These are phyloP conservation scores for Echinosophora koreensis DNA, from an alignment of 306 rosid genomes.

Conservation along the genomic window DNA sequence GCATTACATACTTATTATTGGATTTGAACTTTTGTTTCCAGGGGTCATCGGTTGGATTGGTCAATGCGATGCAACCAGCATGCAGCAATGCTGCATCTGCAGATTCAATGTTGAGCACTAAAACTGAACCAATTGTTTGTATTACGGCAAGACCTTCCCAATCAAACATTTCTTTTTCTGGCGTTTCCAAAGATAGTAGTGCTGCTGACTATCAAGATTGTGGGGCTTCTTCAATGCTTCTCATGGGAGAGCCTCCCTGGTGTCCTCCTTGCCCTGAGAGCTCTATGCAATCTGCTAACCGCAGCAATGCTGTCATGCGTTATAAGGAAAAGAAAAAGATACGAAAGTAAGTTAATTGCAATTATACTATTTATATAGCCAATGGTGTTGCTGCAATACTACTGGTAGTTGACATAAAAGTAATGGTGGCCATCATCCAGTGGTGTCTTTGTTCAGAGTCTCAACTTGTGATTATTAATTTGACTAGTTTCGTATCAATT, in stretches of 20 bases:
- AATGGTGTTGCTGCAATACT: not conserved
- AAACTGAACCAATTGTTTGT: slow-evolving; percentile 82
- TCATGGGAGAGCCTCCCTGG: slow-evolving; percentile 96
- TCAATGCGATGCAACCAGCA: slow-evolving; percentile 64
- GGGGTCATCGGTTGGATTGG: slow-evolving; percentile 65
- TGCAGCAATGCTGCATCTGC: slow-evolving; percentile 85
- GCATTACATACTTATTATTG: slow-evolving; percentile 27
- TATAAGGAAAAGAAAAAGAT: slow-evolving; percentile 95
- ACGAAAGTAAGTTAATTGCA: slow-evolving; percentile 70
- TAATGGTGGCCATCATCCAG: not conserved
- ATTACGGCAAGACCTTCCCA: slow-evolving; percentile 63
- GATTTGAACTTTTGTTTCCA: slow-evolving; percentile 47
- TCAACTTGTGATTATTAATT: slow-evolving; percentile 12
- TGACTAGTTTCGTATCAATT: slow-evolving; percentile 20
- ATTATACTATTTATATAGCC: slow-evolving; percentile 15
- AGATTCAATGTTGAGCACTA: slow-evolving; percentile 77
- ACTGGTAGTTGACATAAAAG: not conserved
- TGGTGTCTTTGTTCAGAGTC: slow-evolving; percentile 32
- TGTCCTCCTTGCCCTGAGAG: slow-evolving; percentile 75
- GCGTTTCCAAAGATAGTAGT: slow-evolving; percentile 68
- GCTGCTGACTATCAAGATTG: slow-evolving; percentile 88
- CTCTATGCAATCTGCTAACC: slow-evolving; percentile 78
- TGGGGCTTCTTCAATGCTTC: slow-evolving; percentile 83
- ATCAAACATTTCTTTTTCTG: slow-evolving; percentile 83
- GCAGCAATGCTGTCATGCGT: slow-evolving; percentile 90